Conservation (phyloP, 371 early-diverging fungal species). For the Cokeromyces recurvatus region DNA sequence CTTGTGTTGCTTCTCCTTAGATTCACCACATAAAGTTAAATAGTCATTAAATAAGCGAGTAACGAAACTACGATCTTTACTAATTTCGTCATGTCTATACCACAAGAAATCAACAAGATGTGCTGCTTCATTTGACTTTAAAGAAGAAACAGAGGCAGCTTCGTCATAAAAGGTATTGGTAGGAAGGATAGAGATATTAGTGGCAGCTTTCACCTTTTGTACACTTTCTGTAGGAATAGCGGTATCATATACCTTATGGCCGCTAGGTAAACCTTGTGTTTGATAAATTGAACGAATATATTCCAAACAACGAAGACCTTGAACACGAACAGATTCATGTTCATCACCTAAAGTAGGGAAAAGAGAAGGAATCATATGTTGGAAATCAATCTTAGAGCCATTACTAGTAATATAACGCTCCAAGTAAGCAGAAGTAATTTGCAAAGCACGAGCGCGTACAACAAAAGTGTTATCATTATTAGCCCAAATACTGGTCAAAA, state of each 20-base stretch:
- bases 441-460: constrained; percentile 57
- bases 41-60: constrained; percentile 24
- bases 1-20: constrained; percentile 28
- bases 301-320: constrained; percentile 53
- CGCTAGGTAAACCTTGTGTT: constrained; percentile 19
- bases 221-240: constrained; percentile 14
- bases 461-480: constrained; percentile 22
- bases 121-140: constrained; percentile 47
- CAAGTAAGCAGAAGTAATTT: constrained; percentile 60
- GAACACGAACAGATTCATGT: constrained; percentile 50
- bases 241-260: constrained; percentile 41
- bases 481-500: constrained; percentile 62
- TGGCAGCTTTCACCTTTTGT: constrained; percentile 20
- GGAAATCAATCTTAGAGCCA: constrained; percentile 58
- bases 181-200: constrained; percentile 41
- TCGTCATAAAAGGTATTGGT: constrained; percentile 43
- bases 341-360: constrained; percentile 58
- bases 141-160: constrained; percentile 40
- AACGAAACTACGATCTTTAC: constrained; percentile 27
- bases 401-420: constrained; percentile 32
- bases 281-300: constrained; percentile 43
- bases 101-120: constrained; percentile 51
- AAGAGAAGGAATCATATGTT: constrained; percentile 76
- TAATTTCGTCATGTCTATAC: constrained; percentile 32
- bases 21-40: constrained; percentile 17